Percentiles rank a stretch among this genome's conserved stretches.
These are phyloP conservation scores for Psilocybe cyanescens DNA, from an alignment of 768 basidiomycete species.

Conservation along the genomic window DNA sequence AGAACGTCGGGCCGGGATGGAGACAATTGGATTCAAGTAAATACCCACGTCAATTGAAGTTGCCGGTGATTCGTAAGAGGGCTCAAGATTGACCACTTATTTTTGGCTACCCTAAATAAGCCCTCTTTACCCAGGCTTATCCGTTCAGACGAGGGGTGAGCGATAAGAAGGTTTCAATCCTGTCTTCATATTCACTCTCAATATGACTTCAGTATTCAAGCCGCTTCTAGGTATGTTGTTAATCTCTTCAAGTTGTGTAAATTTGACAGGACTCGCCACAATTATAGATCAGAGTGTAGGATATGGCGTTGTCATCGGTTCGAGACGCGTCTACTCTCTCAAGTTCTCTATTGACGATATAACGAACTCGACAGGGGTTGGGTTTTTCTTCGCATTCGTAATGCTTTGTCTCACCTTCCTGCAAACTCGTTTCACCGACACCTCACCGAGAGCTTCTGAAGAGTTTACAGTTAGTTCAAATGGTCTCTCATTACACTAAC, in stretches of 20 bases:
- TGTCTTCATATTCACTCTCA: no score
- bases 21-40: no score
- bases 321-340: constrained; percentile 8
- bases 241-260: background rate
- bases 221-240: constrained; percentile 38
- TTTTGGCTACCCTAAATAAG: no score
- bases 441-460: constrained; percentile 49
- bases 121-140: no score
- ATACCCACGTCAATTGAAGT: no score
- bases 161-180: no score
- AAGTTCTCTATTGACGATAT: background rate
- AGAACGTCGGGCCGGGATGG: no score
- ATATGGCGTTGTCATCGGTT: constrained; percentile 53
- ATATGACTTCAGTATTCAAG: constrained; percentile 35
- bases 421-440: constrained; percentile 49
- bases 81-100: no score
- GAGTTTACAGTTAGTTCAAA: constrained; percentile 45
- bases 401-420: constrained; percentile 49
- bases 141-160: no score
- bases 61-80: no score
- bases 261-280: background rate
- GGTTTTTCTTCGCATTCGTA: constrained; percentile 52
- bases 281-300: constrained; percentile 46
- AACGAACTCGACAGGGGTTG: constrained; percentile 38
- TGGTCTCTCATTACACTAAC: background rate